A percentile compares a stretch with the other conserved stretches of the same genome.
Conservation (phyloP, 371 early-diverging fungal genomes). For the Rhizopus stolonifer region DNA sequence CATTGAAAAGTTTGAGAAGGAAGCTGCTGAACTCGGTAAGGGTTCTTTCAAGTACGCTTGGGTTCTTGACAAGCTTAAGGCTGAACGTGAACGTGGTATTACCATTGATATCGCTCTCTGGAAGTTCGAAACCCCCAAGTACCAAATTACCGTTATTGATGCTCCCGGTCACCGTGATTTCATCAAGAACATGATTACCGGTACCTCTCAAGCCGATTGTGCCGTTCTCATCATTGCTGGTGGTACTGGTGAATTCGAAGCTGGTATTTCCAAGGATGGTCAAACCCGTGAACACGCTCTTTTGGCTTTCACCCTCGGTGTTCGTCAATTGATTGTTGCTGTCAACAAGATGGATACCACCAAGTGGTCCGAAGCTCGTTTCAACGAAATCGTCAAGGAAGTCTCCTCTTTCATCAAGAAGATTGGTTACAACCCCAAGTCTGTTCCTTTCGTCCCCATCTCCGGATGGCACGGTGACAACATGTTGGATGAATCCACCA, state of each 20-base stretch:
- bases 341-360: conserved; percentile 99
- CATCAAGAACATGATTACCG: conserved; percentile 99
- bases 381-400: conserved; percentile 91
- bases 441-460: conserved; percentile 94
- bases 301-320: conserved; percentile 95
- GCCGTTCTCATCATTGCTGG: conserved; percentile 97
- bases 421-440: conserved; percentile 90
- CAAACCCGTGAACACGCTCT: conserved; percentile 99
- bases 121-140: conserved; percentile 97
- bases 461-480: conserved; percentile 98
- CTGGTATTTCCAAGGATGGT: conserved; percentile 98
- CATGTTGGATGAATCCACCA: conserved; percentile 88
- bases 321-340: conserved; percentile 95
- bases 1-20: conserved; percentile 99
- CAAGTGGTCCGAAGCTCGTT: conserved; percentile 92
- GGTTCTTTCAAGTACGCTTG: conserved; percentile 97
- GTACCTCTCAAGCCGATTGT: conserved; percentile 88
- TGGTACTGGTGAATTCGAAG: conserved; percentile 95
- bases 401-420: conserved; percentile 92
- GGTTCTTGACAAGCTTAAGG: conserved; percentile 96
- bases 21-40: conserved; percentile 96
- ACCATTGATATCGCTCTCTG: conserved; percentile 96
- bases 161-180: conserved; percentile 99
- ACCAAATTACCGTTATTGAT: conserved; percentile 94
- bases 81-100: conserved; percentile 96